Conservation (phyloP, 73 alveolate genomes). For the Tetrahymena thermophila region DNA sequence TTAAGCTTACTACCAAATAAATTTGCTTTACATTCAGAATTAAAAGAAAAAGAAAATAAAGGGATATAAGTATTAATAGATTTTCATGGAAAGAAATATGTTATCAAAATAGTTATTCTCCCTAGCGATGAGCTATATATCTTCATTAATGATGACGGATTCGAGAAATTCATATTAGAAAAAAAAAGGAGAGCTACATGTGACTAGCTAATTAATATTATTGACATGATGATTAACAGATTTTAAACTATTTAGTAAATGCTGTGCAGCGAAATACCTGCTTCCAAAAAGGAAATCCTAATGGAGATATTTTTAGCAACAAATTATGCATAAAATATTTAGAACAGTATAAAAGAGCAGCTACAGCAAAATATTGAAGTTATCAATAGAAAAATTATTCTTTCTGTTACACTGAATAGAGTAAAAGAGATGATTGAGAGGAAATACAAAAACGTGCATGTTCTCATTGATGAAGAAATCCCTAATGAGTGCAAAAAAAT, state of each 20-base stretch:
- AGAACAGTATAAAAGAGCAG: not conserved
- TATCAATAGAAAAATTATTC: not conserved
- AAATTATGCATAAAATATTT: not conserved
- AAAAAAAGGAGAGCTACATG: not conserved
- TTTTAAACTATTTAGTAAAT: not conserved
- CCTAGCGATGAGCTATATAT: not conserved
- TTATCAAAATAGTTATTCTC: not conserved
- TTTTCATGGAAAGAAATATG: not conserved
- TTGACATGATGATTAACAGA: not conserved
- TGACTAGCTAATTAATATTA: not conserved
- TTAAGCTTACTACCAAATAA: not conserved
- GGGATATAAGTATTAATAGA: not conserved
- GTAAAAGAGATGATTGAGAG: not conserved
- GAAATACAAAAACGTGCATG: not conserved
- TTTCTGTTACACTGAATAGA: not conserved
- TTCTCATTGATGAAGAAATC: not conserved
- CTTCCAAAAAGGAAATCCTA: not conserved
- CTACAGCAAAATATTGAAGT: not conserved
- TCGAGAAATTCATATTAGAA: not conserved
- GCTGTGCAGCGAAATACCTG: not conserved
- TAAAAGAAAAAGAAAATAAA: not conserved
- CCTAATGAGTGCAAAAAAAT: not conserved
- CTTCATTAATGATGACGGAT: not conserved
- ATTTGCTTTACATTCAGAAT: not conserved
- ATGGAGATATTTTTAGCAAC: not conserved